Base-by-base conservation (phyloP, 2,329 filamentous ascomycete species). In the Alternaria incomplexa region DNA sequence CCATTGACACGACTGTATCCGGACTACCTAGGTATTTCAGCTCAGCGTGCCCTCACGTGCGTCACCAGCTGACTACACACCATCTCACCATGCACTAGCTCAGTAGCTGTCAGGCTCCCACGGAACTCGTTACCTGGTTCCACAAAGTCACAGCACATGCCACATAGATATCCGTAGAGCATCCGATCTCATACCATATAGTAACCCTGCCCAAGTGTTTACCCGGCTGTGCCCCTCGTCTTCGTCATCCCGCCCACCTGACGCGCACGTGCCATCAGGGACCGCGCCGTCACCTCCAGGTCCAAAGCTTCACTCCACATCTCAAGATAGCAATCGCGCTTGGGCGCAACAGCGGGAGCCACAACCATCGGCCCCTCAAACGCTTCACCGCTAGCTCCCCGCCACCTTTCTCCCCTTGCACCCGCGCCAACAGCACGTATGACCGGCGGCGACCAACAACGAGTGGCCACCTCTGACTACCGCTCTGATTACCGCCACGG, bases 191-290 rank as follows among this genome's bases (percentile, higher is more conserved):
- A 23, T 20, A 5, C 32, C 13, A 58, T 20, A 26, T 20, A 30
- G n/a, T 22, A 40, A 25, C 44, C 9, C 20, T 25, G 32, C 36
- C 36, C 36, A 40, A 40, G 36, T 20, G 30, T 22, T 32, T 36
- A 13, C 32, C 20, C 22, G 44, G 22, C 22, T 46, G 50, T 30
- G 25, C 26, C 40, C 43, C 53, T 53, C 32, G 56, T 48, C 40
- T 51, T 56, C 66, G 61, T 63, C 58, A 68, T 68, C 50, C 61
- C 61, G 56, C 55, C 51, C 55, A 51, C 52, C 53, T 40, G 36
- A 40, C 32, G 23, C 56, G 67, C 71, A 69, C 69, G 71, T 71
- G 66, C 71, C 64, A 68, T 6, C 25, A 43, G 47, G 28, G 46
- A 58, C 54, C 59, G 50, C 55, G 55, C 55, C 55, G 56, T 63